phyloP scores from a whole-genome alignment of 2,329 filamentous ascomycete species.

The Aspergillus ustus region DNA sequence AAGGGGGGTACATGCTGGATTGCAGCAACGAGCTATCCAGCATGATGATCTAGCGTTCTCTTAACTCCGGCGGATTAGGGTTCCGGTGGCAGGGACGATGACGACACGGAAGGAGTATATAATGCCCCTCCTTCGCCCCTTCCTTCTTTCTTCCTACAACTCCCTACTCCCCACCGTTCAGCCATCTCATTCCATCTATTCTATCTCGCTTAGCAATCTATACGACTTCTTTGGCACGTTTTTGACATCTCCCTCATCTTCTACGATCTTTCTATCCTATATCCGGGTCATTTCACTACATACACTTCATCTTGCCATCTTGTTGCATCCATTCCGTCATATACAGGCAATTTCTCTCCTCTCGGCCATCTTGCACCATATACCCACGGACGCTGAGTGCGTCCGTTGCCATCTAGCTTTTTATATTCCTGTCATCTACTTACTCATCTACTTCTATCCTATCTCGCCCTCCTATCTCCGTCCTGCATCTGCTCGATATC shows the following conservation, averaged over 20 bases:
- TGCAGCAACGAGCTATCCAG: conserved; percentile 62
- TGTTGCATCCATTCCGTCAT: no score
- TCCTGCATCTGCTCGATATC: no score
- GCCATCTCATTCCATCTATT: not conserved
- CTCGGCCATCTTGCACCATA: no score
- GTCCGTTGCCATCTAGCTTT: no score
- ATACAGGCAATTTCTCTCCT: no score
- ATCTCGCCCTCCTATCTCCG: no score
- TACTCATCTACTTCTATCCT: no score
- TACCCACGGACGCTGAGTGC: no score
- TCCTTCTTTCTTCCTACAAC: not conserved
- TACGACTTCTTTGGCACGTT: not conserved
- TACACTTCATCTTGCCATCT: not conserved
- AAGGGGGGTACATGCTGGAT: conserved; percentile 47
- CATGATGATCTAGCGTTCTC: conserved; percentile 57
- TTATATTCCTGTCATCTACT: no score
- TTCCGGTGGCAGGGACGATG: not conserved
- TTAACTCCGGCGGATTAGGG: conserved; percentile 18
- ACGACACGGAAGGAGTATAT: not conserved
- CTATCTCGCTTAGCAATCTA: not conserved
- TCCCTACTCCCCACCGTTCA: not conserved
- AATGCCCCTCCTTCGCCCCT: not conserved
- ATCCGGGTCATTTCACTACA: not conserved
- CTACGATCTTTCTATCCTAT: not conserved
- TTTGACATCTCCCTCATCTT: not conserved